Conservation (phyloP, 129 eudicot species). For the Heracleum sosnowskyi region DNA sequence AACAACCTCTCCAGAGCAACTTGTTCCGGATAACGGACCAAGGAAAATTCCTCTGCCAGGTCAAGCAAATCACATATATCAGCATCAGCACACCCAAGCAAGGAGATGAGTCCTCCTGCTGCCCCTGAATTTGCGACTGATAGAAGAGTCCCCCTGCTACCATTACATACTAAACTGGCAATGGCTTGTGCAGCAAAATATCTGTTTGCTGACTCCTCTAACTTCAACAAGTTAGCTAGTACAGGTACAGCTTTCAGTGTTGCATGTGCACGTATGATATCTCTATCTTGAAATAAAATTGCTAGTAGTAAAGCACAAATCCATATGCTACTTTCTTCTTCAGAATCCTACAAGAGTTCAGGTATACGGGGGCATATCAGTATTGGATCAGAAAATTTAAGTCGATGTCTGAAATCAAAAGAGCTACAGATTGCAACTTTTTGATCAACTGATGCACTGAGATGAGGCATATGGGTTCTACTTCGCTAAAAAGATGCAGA, state of each 20-base stretch:
- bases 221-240: constrained; percentile 75
- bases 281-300: constrained; percentile 82
- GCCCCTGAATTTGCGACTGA: constrained; percentile 98
- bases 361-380: background rate
- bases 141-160: constrained; percentile 94
- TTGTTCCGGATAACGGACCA: constrained; percentile 84
- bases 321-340: constrained; percentile 86
- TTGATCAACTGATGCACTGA: background rate
- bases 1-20: constrained; percentile 86
- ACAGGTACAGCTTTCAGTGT: constrained; percentile 82
- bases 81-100: constrained; percentile 94
- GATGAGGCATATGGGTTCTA: background rate
- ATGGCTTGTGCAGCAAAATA: constrained; percentile 96
- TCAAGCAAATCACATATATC: constrained; percentile 72
- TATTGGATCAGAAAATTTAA: background rate
- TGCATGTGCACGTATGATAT: constrained; percentile 71
- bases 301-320: constrained; percentile 72
- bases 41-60: constrained; percentile 64
- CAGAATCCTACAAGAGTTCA: constrained; percentile 43
- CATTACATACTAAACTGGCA: constrained; percentile 88
- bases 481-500: background rate
- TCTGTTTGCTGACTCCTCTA: constrained; percentile 76
- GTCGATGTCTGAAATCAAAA: background rate
- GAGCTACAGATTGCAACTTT: background rate
- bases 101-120: constrained; percentile 74